Evolutionary conservation across 345 rosid genomes (phyloP), one percentile per base, ranked within the genome.

Genomic region (Camelina laxa): DNA sequence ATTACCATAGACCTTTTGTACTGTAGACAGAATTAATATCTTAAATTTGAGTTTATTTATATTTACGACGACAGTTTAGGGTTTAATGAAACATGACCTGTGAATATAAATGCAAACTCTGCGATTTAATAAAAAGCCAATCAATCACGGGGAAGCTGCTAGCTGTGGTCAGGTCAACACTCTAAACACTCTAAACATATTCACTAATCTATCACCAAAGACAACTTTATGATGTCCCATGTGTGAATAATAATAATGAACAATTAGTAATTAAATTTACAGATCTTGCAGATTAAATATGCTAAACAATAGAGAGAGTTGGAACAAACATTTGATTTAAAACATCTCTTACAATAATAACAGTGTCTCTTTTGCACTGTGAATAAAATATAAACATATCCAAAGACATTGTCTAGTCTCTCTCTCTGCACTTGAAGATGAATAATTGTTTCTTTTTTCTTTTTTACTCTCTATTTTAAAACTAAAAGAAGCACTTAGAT

Each of bases 321-420:
- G 64, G 79, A 74, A 69, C 79, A 75, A 75, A 75, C 70, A 76
- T 75, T 75, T 75, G 69, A 61, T 33, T 42, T 24, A n/a, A 75
- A 61, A 75, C 79, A 75, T 75, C 44, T 69, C 79, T 69, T 61
- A 62, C 70, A 69, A 62, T 7, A 50, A 50, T 60, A 60, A 67
- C 48, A 68, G 38, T 60, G 63, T 67, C 30, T 19, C 50, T 35
- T 60, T 75, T 60, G 17, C 69, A 75, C 41, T 51, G 8, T 60
- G 9, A 62, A 42, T 69, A 31, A 45, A 60, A 53, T 69, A 42
- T 67, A 66, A 7, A 50, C 33, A 67, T 36, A 35, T 67, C 38
- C 53, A 59, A 45, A 65, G 58, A 65, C 45, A 55, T 54, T 54
- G 22, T 64, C 36, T 15, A 63, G 15, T 73, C 63, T 27, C 30